Evolutionary conservation across 768 basidiomycete genomes (phyloP).

Genomic region (Boletus rex-veris): DNA sequence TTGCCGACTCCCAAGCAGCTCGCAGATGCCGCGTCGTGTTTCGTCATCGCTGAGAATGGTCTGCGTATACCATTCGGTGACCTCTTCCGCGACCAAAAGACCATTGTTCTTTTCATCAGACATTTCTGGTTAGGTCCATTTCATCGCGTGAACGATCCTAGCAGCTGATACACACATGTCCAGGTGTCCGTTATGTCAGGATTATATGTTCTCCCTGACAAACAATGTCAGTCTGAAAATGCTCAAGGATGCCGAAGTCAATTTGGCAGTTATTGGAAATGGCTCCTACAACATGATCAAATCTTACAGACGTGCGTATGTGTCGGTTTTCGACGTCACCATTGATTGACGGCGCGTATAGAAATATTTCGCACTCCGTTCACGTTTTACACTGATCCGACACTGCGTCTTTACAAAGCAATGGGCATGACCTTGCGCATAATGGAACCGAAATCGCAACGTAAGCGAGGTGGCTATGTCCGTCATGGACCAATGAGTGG

Average conservation of each 20-base stretch:
- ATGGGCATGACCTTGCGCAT: constrained; percentile 70
- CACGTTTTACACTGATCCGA: constrained; percentile 77
- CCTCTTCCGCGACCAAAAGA: constrained; percentile 54
- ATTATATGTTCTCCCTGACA: constrained; percentile 75
- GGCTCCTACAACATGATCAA: constrained; percentile 74
- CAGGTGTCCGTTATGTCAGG: constrained; percentile 80
- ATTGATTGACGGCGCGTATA: constrained; percentile 12
- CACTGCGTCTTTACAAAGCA: constrained; percentile 60
- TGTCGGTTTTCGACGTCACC: background rate
- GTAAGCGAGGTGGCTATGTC: constrained; percentile 56
- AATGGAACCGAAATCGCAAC: constrained; percentile 39
- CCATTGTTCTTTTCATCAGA: constrained; percentile 80
- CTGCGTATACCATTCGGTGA: constrained; percentile 64
- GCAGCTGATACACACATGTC: background rate
- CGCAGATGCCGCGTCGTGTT: constrained; percentile 54
- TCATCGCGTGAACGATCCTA: constrained; percentile 1
- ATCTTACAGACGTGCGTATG: constrained; percentile 59
- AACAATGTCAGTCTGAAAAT: constrained; percentile 44
- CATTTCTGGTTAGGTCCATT: constrained; percentile 63
- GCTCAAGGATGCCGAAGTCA: constrained; percentile 48
- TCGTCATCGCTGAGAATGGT: constrained; percentile 68
- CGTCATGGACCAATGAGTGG: constrained; percentile 63
- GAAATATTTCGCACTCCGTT: constrained; percentile 73
- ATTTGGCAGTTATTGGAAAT: constrained; percentile 73
- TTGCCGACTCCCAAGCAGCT: constrained; percentile 57